Conservation (phyloP, 164 flowering plant genomes). For the Vitis rupestris region DNA sequence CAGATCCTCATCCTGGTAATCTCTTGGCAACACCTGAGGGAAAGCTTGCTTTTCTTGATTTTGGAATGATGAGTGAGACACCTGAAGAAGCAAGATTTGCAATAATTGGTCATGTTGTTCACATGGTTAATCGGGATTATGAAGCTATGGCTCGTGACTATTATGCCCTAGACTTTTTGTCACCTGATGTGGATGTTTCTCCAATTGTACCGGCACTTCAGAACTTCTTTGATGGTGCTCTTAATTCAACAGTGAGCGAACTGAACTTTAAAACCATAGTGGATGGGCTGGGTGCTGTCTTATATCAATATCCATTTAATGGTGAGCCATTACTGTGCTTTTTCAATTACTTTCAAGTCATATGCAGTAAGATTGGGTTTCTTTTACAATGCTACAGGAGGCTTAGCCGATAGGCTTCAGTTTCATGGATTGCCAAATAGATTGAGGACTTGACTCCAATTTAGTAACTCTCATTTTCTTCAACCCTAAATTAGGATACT, state of each 20-base stretch:
- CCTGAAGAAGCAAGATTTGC: conserved; percentile 97
- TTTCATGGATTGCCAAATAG: not conserved
- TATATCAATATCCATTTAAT: conserved; percentile 87
- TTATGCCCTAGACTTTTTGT: conserved; percentile 86
- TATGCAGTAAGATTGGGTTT: not conserved
- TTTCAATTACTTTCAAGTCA: not conserved
- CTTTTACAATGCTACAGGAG: not conserved
- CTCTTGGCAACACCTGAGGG: conserved; percentile 96
- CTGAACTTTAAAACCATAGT: conserved; percentile 92
- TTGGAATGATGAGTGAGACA: conserved; percentile 99
- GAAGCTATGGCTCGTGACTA: conserved; percentile 99
- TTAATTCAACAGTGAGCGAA: conserved; percentile 86
- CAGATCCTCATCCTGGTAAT: conserved; percentile 99
- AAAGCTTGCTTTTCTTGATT: conserved; percentile 96
- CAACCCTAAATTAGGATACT: not conserved
- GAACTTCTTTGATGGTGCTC: conserved; percentile 92
- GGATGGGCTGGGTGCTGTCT: conserved; percentile 90
- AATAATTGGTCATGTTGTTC: conserved; percentile 96
- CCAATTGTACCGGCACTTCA: conserved; percentile 95
- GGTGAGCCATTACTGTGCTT: conserved; percentile 50
- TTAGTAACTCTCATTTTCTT: not conserved
- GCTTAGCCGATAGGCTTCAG: not conserved
- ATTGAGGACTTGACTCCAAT: not conserved
- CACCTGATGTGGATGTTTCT: conserved; percentile 88
- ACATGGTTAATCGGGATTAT: conserved; percentile 97